Evolutionary conservation across 140 eudicot genomes (phyloP).

Genomic region (Bidens hawaiensis): DNA sequence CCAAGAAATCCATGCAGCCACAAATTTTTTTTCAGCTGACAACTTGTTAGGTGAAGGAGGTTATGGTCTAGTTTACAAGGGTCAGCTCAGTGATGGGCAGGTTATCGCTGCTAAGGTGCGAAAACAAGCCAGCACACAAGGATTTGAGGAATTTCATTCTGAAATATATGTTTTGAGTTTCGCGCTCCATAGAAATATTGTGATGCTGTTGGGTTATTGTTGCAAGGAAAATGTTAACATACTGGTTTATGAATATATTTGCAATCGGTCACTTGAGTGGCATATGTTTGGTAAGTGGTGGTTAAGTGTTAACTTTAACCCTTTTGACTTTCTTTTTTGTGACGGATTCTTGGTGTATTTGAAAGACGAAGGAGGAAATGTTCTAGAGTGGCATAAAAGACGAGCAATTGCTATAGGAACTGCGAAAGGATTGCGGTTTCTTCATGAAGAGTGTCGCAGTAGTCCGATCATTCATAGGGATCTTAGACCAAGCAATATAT

Average conservation of each 20-base stretch:
- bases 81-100: conserved; percentile 69
- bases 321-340: background rate
- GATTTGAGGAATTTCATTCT: conserved; percentile 68
- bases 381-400: conserved; percentile 65
- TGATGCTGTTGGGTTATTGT: conserved; percentile 80
- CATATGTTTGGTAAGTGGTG: conserved; percentile 64
- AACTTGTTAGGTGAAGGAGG: conserved; percentile 88
- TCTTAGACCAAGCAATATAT: conserved; percentile 75
- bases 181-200: conserved; percentile 87
- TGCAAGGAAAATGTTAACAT: conserved; percentile 73
- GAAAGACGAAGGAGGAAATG: conserved; percentile 42
- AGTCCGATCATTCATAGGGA: conserved; percentile 85
- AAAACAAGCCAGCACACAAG: conserved; percentile 75
- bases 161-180: conserved; percentile 70
- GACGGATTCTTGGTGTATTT: background rate
- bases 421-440: conserved; percentile 81
- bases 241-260: conserved; percentile 75
- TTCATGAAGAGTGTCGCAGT: conserved; percentile 87
- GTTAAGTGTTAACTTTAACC: background rate
- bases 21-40: conserved; percentile 53
- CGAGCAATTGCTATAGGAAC: conserved; percentile 76
- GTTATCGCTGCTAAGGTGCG: conserved; percentile 71
- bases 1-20: conserved; percentile 68
- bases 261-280: conserved; percentile 85
- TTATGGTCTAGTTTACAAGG: conserved; percentile 77